Evolutionary conservation across 2,329 filamentous ascomycete species (phyloP), one percentile per base, ranked within the genome.

Genomic region (Cercospora berteroae): DNA sequence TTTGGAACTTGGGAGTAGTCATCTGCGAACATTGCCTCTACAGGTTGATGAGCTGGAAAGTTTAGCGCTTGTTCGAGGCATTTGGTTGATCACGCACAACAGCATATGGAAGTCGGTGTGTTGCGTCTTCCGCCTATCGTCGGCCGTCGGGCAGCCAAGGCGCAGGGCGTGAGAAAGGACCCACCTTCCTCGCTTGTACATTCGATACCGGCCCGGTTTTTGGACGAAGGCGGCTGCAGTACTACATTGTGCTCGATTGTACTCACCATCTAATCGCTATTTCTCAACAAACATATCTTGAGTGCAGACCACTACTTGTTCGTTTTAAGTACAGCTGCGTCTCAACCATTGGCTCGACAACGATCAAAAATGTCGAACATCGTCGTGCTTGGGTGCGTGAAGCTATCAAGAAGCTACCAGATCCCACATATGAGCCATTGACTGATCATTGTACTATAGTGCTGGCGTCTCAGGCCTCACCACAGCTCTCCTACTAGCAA

Each of bases 401-500:
- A 58, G 16, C 29, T 12, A 56, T 50, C 13, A 29, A 18, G 55
- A 58, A 31, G 27, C 55, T 33, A 23, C 27, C 9, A 29, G 16
- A 23, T 25, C 7, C 1, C 20, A 1, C 4, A 2, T 56, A 5
- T 2, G 23, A 27, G 13, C 7, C 50, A 29, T 23, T 20, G 29
- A 52, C 23, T 52, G 48, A 52, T 25, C 4, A 25, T 16, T n/a
- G 48, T 52, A 6, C 12, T 52, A 6, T 59, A 76, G 74, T 36
- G 89, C 88, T 61, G 89, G 89, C 57, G 88, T 91, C 5, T 83
- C 87, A 33, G 88, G 88, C 27, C 82, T 91, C 62, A 90, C 89
- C 2, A 89, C 87, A 1, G 88, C 89, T 39, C 81, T 89, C 25
- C 79, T 87, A 16, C 80, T 90, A 13, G 88, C 88, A 12, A 82